Conservation (phyloP, 495 filamentous ascomycete genomes). For the Aspergillus ostianus region DNA sequence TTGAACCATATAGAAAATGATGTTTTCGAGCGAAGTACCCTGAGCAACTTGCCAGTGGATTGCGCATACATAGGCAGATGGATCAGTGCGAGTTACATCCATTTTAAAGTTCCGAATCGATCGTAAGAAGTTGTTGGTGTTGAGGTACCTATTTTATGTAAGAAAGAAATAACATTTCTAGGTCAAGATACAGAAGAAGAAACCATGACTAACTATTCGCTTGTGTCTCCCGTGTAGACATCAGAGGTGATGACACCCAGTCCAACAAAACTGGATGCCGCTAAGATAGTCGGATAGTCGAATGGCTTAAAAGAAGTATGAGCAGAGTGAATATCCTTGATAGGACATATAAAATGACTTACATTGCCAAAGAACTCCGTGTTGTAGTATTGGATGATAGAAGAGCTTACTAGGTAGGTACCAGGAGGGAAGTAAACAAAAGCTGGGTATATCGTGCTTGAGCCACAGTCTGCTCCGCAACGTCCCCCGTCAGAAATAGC, state of each 20-base stretch:
- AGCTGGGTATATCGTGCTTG: slow-evolving; percentile 44
- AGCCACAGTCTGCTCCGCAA: slow-evolving; percentile 51
- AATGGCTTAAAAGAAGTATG: slow-evolving; percentile 18
- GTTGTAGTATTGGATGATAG: slow-evolving; percentile 64
- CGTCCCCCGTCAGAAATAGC: slow-evolving; percentile 47
- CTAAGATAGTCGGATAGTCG: slow-evolving; percentile 42
- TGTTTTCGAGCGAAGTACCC: slow-evolving; percentile 46
- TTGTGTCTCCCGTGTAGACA: slow-evolving; percentile 33
- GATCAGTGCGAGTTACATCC: slow-evolving; percentile 25
- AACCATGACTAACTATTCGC: slow-evolving; percentile 24
- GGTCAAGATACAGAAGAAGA: neutral
- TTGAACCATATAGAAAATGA: slow-evolving; percentile 48
- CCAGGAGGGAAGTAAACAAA: slow-evolving; percentile 59
- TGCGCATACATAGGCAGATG: slow-evolving; percentile 19
- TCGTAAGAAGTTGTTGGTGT: slow-evolving; percentile 37
- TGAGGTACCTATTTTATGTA: slow-evolving; percentile 10
- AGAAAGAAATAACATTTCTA: neutral
- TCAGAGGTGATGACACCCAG: slow-evolving; percentile 51
- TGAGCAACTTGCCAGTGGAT: slow-evolving; percentile 46
- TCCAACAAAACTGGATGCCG: slow-evolving; percentile 40
- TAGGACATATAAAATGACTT: slow-evolving; percentile 1
- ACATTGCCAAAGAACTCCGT: slow-evolving; percentile 61
- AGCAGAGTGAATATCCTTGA: neutral
- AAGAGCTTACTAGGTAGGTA: slow-evolving; percentile 57
- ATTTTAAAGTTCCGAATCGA: slow-evolving; percentile 38